Conservation (phyloP, 192 early-diverging fungal species). For the Rhizophagus clarus region DNA sequence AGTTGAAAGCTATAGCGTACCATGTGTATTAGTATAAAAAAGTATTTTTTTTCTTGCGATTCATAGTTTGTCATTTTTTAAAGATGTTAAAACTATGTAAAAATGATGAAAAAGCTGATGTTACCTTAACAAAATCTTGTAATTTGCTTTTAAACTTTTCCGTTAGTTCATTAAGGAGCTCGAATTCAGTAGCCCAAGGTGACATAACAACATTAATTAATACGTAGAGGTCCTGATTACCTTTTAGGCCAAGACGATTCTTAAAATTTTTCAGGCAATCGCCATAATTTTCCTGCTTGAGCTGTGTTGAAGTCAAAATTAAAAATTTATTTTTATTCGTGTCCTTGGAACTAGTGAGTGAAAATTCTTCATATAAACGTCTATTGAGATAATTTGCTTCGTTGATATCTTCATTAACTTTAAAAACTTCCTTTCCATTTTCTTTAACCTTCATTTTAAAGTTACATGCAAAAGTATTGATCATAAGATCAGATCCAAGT, state of each 20-base stretch:
- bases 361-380: not conserved
- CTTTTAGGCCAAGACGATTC: not conserved
- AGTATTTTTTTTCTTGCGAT: too few relatives aligned
- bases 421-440: not conserved
- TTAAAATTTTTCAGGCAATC: not conserved
- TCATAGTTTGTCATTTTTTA: too few relatives aligned
- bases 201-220: not conserved
- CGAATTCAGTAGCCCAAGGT: not conserved
- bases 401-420: not conserved
- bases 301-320: not conserved
- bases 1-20: not conserved
- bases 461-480: not conserved
- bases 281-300: not conserved
- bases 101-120: not conserved
- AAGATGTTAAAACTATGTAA: too few relatives aligned
- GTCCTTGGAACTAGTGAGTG: not conserved
- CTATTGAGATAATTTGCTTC: slow-evolving; percentile 9
- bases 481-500: not conserved
- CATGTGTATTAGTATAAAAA: too few relatives aligned
- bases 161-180: not conserved
- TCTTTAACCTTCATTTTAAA: not conserved
- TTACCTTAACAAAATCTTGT: not conserved
- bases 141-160: not conserved
- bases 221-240: not conserved
- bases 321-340: not conserved